These are phyloP conservation scores for Arthrobotrys sphaeroides DNA, from an alignment of 2,329 filamentous ascomycete species.

Conservation along the genomic window DNA sequence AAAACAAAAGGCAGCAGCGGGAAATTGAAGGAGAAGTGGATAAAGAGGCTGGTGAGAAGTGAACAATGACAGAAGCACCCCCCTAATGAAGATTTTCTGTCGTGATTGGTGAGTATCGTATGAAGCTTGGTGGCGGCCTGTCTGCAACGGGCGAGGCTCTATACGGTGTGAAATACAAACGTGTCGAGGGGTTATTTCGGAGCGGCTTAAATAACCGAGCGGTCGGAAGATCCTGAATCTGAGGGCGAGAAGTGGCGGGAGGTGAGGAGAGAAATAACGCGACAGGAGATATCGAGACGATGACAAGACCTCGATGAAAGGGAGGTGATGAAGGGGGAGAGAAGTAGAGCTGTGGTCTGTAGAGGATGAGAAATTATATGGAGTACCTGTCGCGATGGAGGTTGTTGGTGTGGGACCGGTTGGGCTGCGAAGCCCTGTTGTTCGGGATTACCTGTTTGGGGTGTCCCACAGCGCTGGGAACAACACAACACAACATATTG, in stretches of 20 bases:
- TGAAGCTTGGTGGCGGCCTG: constrained; percentile 6
- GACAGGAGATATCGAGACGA: not conserved
- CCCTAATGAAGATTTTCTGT: not conserved
- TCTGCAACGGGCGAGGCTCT: constrained; percentile 11
- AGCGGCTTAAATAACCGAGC: constrained; percentile 25
- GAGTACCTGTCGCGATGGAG: constrained; percentile 49
- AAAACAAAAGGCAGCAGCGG: too few relatives aligned
- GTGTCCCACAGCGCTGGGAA: constrained; percentile 34
- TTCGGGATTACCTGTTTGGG: constrained; percentile 51
- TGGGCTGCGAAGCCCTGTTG: constrained; percentile 47
- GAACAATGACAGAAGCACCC: not conserved
- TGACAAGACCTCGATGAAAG: not conserved
- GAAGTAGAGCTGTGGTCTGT: not conserved
- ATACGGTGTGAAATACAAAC: constrained; percentile 22
- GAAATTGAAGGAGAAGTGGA: too few relatives aligned
- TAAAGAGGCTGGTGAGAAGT: constrained; percentile 23
- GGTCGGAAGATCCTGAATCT: constrained; percentile 27
- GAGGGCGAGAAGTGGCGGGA: not conserved
- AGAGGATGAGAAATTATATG: constrained; percentile 33
- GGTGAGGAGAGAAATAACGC: constrained; percentile 1
- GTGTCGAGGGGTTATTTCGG: constrained; percentile 44
- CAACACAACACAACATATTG: constrained; percentile 17
- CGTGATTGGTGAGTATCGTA: too few relatives aligned
- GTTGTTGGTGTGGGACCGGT: constrained; percentile 49
- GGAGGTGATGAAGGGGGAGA: not conserved